Percentiles rank a stretch among this genome's conserved stretches.
Evolutionary conservation across 2,329 filamentous ascomycete species (phyloP).

Genomic region (Penicillium paneum): DNA sequence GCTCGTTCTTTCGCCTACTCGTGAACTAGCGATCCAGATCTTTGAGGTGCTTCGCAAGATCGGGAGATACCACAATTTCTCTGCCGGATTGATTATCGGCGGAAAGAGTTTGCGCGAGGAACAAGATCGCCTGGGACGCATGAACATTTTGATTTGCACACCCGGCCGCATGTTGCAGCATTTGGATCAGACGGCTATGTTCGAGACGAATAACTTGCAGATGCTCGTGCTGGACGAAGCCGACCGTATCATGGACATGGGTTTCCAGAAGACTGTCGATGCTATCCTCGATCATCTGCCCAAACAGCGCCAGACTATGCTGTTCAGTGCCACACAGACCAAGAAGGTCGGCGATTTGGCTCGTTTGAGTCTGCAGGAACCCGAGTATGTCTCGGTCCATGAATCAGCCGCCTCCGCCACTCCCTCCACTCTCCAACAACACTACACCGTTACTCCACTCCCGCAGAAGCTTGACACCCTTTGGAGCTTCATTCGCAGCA

Average conservation of each 20-base stretch:
- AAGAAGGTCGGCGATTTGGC: constrained; percentile 91
- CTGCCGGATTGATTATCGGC: constrained; percentile 88
- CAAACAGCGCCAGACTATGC: constrained; percentile 77
- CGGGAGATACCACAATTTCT: constrained; percentile 83
- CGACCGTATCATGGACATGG: constrained; percentile 96
- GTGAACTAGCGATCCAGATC: constrained; percentile 93
- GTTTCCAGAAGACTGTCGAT: constrained; percentile 85
- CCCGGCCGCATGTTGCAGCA: constrained; percentile 95
- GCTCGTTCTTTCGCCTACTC: constrained; percentile 87
- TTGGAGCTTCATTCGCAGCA: constrained; percentile 87
- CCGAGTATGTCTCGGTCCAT: constrained; percentile 93
- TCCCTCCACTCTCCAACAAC: constrained; percentile 79
- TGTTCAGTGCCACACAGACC: constrained; percentile 96
- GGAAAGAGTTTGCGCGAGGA: constrained; percentile 88
- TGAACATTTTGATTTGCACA: constrained; percentile 97
- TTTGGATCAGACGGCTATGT: constrained; percentile 84
- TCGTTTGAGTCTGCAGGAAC: constrained; percentile 79
- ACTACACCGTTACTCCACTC: constrained; percentile 82
- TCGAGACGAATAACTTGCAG: constrained; percentile 86
- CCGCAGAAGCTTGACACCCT: constrained; percentile 87
- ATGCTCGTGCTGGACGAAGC: constrained; percentile 94
- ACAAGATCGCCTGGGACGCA: constrained; percentile 75
- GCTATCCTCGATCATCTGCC: constrained; percentile 91
- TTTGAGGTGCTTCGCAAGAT: constrained; percentile 92
- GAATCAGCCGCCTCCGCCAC: constrained; percentile 77